These are phyloP conservation scores for Phoma sp. DNA, from an alignment of 2,329 filamentous ascomycete genomes.

Conservation along the genomic window DNA sequence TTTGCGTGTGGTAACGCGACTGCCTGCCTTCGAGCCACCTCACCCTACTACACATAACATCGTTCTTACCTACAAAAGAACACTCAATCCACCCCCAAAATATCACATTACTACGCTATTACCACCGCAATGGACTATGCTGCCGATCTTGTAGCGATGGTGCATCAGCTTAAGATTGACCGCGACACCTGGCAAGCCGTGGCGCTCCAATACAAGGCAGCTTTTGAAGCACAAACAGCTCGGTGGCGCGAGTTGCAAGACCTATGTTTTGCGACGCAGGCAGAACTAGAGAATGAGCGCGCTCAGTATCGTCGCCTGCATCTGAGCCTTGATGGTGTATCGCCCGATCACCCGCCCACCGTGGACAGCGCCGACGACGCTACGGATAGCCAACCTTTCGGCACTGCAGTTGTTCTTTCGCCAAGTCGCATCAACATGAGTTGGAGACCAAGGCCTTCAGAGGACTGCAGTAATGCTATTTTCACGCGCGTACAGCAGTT, in stretches of 20 bases:
- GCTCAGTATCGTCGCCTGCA: slow-evolving; percentile 23
- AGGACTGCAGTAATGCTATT: slow-evolving; percentile 19
- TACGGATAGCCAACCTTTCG: slow-evolving; percentile 6
- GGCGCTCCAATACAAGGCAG: slow-evolving; percentile 38
- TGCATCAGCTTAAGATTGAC: slow-evolving; percentile 38
- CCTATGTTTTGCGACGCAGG: slow-evolving; percentile 41
- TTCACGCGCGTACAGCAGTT: slow-evolving; percentile 32
- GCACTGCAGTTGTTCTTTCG: slow-evolving; percentile 24
- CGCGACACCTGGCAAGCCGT: slow-evolving; percentile 40
- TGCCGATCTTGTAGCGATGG: slow-evolving; percentile 21
- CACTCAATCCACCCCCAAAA: slow-evolving; percentile 10
- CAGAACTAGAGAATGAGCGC: slow-evolving; percentile 43
- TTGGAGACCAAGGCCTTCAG: slow-evolving; percentile 8
- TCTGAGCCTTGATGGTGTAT: slow-evolving; percentile 4
- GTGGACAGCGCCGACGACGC: slow-evolving; percentile 6
- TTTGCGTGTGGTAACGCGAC: no score
- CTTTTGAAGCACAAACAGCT: slow-evolving; percentile 35
- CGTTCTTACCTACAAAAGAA: not conserved
- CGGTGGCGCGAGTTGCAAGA: slow-evolving; percentile 35
- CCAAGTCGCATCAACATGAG: slow-evolving; percentile 3
- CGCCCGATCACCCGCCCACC: not conserved
- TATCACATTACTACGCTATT: slow-evolving; percentile 29
- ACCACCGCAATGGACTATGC: slow-evolving; percentile 9
- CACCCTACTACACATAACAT: not conserved
- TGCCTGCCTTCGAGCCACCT: not conserved